Percentiles rank a stretch among this genome's conserved stretches.
phyloP scores from a whole-genome alignment of 2,329 filamentous ascomycete species.

The Rhinocladiella similis region DNA sequence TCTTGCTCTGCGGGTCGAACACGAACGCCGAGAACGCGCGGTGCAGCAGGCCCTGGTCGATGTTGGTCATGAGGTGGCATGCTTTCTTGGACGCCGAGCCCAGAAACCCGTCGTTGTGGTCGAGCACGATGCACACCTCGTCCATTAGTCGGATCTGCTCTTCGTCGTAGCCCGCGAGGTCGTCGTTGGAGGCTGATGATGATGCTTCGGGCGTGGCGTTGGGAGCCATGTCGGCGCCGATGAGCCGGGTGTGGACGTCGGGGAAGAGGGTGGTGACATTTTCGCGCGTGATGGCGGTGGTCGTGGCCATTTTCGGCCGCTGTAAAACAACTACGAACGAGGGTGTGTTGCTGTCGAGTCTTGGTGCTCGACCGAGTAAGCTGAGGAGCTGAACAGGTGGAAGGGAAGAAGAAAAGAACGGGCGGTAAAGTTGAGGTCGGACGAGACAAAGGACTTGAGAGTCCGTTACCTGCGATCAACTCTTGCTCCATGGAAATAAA shows the following conservation, averaged over 20 bases:
- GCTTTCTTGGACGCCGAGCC: slow-evolving; percentile 97
- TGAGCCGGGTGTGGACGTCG: slow-evolving; percentile 63
- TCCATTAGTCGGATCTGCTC: slow-evolving; percentile 99
- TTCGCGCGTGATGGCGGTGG: slow-evolving; percentile 70
- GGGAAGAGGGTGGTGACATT: slow-evolving; percentile 87
- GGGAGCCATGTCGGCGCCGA: slow-evolving; percentile 52
- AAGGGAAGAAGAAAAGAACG: not conserved
- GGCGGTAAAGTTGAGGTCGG: not conserved
- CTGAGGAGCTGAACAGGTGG: not conserved
- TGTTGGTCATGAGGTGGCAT: slow-evolving; percentile 99
- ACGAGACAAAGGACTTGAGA: too few relatives aligned
- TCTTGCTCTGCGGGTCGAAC: slow-evolving; percentile 83
- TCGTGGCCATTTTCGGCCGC: slow-evolving; percentile 24
- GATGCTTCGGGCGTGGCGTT: slow-evolving; percentile 56
- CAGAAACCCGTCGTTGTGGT: slow-evolving; percentile 88
- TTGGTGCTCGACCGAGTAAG: not conserved
- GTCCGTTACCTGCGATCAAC: not conserved
- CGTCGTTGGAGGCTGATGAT: slow-evolving; percentile 45
- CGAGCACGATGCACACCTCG: slow-evolving; percentile 95
- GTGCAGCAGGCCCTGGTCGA: slow-evolving; percentile 91
- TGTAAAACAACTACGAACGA: not conserved
- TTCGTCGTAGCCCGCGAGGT: slow-evolving; percentile 88
- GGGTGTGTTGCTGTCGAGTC: not conserved
- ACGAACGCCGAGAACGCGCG: slow-evolving; percentile 97
- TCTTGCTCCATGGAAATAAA: not conserved